A percentile compares a stretch with the other conserved stretches of the same genome.
These are phyloP conservation scores for Aspergillus pseudoglaucus DNA, from an alignment of 2,329 filamentous ascomycete species.

Conservation along the genomic window DNA sequence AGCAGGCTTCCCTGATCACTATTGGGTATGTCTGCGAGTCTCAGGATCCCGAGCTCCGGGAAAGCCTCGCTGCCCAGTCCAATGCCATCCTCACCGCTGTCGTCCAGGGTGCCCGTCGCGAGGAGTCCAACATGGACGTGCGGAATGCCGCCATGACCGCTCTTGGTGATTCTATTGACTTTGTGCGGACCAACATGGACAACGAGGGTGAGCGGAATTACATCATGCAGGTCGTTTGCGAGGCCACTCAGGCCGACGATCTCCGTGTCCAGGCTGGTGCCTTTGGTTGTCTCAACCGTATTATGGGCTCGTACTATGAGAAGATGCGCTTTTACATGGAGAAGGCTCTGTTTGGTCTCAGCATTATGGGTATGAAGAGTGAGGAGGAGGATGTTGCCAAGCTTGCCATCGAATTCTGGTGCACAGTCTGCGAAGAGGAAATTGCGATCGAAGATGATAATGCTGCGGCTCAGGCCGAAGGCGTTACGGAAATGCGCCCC, in stretches of 20 bases:
- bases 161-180: slow-evolving; percentile 92
- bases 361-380: slow-evolving; percentile 97
- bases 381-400: slow-evolving; percentile 97
- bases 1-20: slow-evolving; percentile 89
- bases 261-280: slow-evolving; percentile 88
- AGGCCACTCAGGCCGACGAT: slow-evolving; percentile 92
- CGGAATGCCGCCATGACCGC: slow-evolving; percentile 88
- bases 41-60: slow-evolving; percentile 78
- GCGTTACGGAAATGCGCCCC: slow-evolving; percentile 74
- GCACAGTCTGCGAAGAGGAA: slow-evolving; percentile 99
- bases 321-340: slow-evolving; percentile 99
- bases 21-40: slow-evolving; percentile 98
- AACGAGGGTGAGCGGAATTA: slow-evolving; percentile 99
- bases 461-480: slow-evolving; percentile 66
- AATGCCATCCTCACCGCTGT: slow-evolving; percentile 97
- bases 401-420: slow-evolving; percentile 98
- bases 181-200: slow-evolving; percentile 97
- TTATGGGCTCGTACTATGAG: slow-evolving; percentile 98
- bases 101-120: slow-evolving; percentile 93
- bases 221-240: slow-evolving; percentile 99
- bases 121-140: slow-evolving; percentile 86
- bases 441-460: slow-evolving; percentile 98
- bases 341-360: slow-evolving; percentile 95
- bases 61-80: slow-evolving; percentile 75
- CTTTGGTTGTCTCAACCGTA: slow-evolving; percentile 95